Percentiles rank a stretch among this genome's conserved stretches.
phyloP scores from a whole-genome alignment of 768 basidiomycete species.

The Collybia sordida region DNA sequence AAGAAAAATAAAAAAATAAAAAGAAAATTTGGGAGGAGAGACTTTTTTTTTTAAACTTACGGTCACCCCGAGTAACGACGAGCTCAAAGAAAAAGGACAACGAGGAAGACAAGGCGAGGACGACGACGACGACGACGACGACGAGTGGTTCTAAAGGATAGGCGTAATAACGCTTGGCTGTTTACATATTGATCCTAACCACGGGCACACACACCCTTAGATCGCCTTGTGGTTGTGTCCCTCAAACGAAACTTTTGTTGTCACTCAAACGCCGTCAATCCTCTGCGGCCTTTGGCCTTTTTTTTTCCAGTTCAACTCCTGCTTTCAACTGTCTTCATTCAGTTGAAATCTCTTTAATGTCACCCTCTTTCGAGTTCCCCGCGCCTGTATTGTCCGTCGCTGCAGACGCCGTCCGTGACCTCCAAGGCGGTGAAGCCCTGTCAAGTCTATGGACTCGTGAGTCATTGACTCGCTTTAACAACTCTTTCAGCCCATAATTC shows the following conservation, averaged over 20 bases:
- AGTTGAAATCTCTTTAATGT: conserved; percentile 8
- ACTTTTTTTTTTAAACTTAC: too few species aligned
- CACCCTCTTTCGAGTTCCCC: conserved; percentile 41
- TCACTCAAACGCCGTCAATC: conserved; percentile 10
- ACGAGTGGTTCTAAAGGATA: too few species aligned
- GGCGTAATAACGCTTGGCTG: too few species aligned
- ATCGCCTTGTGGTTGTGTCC: conserved; percentile 2
- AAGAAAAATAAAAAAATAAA: too few species aligned
- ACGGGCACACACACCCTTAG: conserved; percentile 3
- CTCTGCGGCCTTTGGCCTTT: conserved; percentile 8
- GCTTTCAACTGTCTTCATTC: background rate
- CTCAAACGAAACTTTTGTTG: too few species aligned
- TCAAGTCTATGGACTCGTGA: conserved; percentile 68
- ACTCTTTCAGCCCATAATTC: conserved; percentile 1
- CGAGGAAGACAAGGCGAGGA: too few species aligned
- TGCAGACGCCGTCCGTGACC: conserved; percentile 62
- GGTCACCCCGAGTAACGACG: too few species aligned
- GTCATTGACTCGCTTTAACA: conserved; percentile 18
- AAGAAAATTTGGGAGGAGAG: too few species aligned
- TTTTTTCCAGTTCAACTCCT: too few species aligned
- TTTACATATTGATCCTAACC: background rate
- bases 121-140: too few species aligned
- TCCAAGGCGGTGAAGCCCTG: conserved; percentile 69
- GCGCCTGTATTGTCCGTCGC: conserved; percentile 66
- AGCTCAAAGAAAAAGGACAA: too few species aligned